phyloP scores from a whole-genome alignment of 2,329 filamentous ascomycete genomes.

The Venturia asperata region DNA sequence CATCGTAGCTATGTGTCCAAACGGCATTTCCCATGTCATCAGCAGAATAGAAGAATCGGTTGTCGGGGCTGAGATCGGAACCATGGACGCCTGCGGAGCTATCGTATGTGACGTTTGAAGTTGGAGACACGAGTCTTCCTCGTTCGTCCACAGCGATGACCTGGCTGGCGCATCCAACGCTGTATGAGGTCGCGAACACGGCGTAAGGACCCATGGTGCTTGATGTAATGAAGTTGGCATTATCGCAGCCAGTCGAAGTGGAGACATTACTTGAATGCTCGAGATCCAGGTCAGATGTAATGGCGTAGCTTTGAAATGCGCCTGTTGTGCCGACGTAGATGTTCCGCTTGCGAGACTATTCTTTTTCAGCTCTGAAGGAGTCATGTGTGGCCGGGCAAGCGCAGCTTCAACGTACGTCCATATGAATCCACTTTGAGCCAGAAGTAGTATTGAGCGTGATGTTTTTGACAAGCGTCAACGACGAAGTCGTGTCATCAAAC shows the following conservation, averaged over 20 bases:
- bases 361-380: neutral
- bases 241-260: conserved; percentile 13
- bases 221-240: conserved; percentile 1
- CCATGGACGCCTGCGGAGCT: neutral
- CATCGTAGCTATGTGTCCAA: conserved; percentile 7
- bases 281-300: conserved; percentile 18
- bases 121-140: neutral
- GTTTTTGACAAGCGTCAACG: conserved; percentile 19
- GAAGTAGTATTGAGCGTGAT: conserved; percentile 16
- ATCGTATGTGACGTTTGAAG: neutral
- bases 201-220: neutral
- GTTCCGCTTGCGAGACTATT: conserved; percentile 16
- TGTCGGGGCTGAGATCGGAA: conserved; percentile 1
- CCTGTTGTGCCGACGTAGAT: conserved; percentile 20
- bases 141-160: neutral
- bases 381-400: neutral
- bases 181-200: neutral
- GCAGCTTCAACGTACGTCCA: conserved; percentile 13
- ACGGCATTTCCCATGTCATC: neutral
- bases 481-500: conserved; percentile 19
- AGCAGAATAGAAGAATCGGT: conserved; percentile 6
- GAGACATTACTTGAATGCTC: conserved; percentile 7
- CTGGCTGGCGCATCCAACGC: neutral
- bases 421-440: conserved; percentile 20
- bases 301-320: conserved; percentile 20